Percentiles rank a stretch among this genome's conserved stretches.
Conservation (phyloP, 441 rosid genomes). For the Viola pubescens region DNA sequence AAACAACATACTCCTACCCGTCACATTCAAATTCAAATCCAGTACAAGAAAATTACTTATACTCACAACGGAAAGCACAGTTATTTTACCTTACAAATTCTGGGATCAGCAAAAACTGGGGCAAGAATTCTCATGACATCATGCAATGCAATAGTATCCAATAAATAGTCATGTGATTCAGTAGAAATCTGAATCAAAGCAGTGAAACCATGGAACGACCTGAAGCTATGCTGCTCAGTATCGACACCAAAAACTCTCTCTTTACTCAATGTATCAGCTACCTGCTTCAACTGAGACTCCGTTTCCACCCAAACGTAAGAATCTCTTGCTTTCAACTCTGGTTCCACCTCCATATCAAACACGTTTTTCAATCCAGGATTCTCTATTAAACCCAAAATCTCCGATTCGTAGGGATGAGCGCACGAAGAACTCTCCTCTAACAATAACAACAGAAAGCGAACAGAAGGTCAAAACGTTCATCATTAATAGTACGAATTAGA, state of each 20-base stretch:
- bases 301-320: conserved; percentile 65
- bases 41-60: background rate
- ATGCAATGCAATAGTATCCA: conserved; percentile 75
- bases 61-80: background rate
- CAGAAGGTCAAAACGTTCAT: background rate
- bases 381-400: conserved; percentile 47
- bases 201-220: conserved; percentile 86
- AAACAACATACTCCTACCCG: conserved; percentile 2
- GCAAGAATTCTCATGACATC: conserved; percentile 63
- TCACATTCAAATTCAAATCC: background rate
- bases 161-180: conserved; percentile 52
- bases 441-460: background rate
- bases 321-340: conserved; percentile 35
- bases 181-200: conserved; percentile 90
- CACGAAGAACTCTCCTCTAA: conserved; percentile 36
- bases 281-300: conserved; percentile 49
- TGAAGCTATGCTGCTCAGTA: conserved; percentile 85
- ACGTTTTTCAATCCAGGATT: conserved; percentile 34
- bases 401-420: conserved; percentile 60
- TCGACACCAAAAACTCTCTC: conserved; percentile 64
- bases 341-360: conserved; percentile 16
- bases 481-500: background rate
- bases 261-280: conserved; percentile 46
- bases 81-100: conserved; percentile 67
- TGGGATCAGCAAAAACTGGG: conserved; percentile 65